phyloP scores from a whole-genome alignment of 2,329 filamentous ascomycete species.

The Arachnopeziza araneosa region DNA sequence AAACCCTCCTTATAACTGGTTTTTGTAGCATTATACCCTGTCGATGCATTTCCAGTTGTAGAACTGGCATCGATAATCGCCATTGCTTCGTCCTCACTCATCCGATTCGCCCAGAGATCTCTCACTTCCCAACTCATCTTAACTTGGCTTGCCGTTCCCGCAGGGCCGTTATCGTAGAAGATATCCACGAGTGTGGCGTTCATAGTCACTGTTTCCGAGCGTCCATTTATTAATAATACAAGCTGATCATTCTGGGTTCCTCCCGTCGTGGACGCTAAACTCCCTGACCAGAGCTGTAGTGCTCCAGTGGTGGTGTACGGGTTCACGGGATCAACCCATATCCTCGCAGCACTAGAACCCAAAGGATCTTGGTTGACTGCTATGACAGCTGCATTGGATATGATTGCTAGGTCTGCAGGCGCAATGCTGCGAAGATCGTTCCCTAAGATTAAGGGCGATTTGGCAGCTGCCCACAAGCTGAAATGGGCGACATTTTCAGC shows the following conservation, averaged over 20 bases:
- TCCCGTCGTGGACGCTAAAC: slow-evolving; percentile 35
- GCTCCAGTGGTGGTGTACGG: slow-evolving; percentile 38
- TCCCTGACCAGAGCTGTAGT: slow-evolving; percentile 45
- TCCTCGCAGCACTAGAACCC: slow-evolving; percentile 36
- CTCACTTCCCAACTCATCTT: slow-evolving; percentile 45
- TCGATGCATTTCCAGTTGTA: slow-evolving; percentile 28
- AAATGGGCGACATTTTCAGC: slow-evolving; percentile 33
- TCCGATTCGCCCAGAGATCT: slow-evolving; percentile 51
- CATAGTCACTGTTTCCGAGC: slow-evolving; percentile 38
- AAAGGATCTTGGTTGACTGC: slow-evolving; percentile 38
- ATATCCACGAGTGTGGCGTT: slow-evolving; percentile 47
- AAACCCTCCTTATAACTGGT: slow-evolving; percentile 44
- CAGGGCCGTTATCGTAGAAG: slow-evolving; percentile 42
- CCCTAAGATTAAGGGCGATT: slow-evolving; percentile 29
- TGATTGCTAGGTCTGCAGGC: slow-evolving; percentile 33
- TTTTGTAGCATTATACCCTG: slow-evolving; percentile 33
- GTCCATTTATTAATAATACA: slow-evolving; percentile 45
- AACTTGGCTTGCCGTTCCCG: slow-evolving; percentile 37
- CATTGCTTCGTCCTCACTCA: slow-evolving; percentile 40
- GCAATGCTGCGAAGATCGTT: slow-evolving; percentile 29
- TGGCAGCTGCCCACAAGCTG: slow-evolving; percentile 24
- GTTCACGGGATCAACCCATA: slow-evolving; percentile 39
- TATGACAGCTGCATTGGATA: slow-evolving; percentile 39
- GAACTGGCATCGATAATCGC: slow-evolving; percentile 39
- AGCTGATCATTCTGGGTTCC: slow-evolving; percentile 40